Conservation (phyloP, 1,284 basidiomycete species). For the Vanrija pseudolonga region DNA sequence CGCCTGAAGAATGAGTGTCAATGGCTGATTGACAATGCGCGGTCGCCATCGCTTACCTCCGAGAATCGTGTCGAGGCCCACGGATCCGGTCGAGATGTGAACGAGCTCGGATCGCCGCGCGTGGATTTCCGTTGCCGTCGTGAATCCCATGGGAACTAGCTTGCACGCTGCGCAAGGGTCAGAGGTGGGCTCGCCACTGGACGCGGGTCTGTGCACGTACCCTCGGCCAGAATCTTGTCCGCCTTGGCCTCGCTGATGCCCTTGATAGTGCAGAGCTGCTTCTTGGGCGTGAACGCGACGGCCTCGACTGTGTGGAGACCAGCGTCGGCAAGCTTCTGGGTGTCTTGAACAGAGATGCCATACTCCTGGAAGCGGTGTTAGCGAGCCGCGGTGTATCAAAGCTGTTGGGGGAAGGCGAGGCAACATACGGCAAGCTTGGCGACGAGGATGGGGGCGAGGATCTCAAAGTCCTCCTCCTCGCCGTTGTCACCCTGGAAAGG, state of each 20-base stretch:
- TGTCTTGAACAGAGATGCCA: conserved; percentile 85
- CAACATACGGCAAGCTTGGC: conserved; percentile 63
- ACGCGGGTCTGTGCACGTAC: conserved; percentile 52
- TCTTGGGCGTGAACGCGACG: conserved; percentile 97
- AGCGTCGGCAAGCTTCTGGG: conserved; percentile 92
- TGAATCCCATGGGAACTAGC: conserved; percentile 95
- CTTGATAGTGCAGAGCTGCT: conserved; percentile 84
- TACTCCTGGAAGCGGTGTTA: conserved; percentile 58
- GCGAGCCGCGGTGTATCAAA: background rate
- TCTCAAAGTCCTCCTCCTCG: conserved; percentile 56
- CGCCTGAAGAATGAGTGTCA: conserved; percentile 55
- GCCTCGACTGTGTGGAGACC: conserved; percentile 93
- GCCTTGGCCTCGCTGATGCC: conserved; percentile 98
- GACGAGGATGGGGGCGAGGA: conserved; percentile 75
- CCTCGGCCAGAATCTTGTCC: conserved; percentile 90
- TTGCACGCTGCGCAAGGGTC: conserved; percentile 68
- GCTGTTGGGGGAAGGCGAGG: background rate
- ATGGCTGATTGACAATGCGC: background rate
- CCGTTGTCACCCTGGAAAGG: conserved; percentile 27
- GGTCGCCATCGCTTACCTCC: conserved; percentile 61
- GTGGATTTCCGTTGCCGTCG: conserved; percentile 96
- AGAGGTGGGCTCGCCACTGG: background rate
- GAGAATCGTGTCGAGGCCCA: conserved; percentile 90
- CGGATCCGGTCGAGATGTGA: conserved; percentile 94
- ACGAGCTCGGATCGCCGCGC: conserved; percentile 92